A percentile compares a stretch with the other conserved stretches of the same genome.
phyloP scores from a whole-genome alignment of 495 filamentous ascomycete genomes.

The Lasiosphaeria ovina region DNA sequence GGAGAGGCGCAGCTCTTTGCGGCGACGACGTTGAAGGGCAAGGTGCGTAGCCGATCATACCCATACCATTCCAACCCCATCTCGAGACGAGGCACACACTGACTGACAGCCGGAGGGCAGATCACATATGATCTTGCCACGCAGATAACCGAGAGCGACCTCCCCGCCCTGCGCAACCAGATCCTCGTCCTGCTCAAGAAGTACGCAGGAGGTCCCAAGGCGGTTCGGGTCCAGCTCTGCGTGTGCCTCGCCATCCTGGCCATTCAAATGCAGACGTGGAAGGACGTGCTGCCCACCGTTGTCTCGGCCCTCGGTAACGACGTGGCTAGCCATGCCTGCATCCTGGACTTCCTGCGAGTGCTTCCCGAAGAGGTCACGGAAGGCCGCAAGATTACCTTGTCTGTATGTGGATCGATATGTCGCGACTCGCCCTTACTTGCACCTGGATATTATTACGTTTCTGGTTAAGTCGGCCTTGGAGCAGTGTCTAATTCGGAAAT shows the following conservation, averaged over 20 bases:
- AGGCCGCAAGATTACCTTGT: slow-evolving; percentile 96
- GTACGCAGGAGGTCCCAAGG: slow-evolving; percentile 80
- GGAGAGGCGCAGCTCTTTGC: slow-evolving; percentile 91
- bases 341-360: slow-evolving; percentile 93
- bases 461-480: slow-evolving; percentile 43
- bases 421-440: slow-evolving; percentile 44
- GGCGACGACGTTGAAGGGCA: slow-evolving; percentile 94
- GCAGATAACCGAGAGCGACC: slow-evolving; percentile 75
- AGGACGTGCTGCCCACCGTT: slow-evolving; percentile 81
- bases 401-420: slow-evolving; percentile 75
- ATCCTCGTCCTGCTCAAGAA: slow-evolving; percentile 73
- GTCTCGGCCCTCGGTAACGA: slow-evolving; percentile 75
- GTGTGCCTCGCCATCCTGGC: slow-evolving; percentile 92
- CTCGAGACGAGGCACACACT: slow-evolving; percentile 16
- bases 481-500: slow-evolving; percentile 52
- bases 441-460: slow-evolving; percentile 30
- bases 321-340: slow-evolving; percentile 72
- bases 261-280: slow-evolving; percentile 95
- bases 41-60: slow-evolving; percentile 57
- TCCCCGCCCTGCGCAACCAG: slow-evolving; percentile 75
- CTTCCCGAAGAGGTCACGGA: slow-evolving; percentile 98
- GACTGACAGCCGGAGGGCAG: slow-evolving; percentile 27
- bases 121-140: slow-evolving; percentile 50
- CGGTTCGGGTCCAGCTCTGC: slow-evolving; percentile 89
- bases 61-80: neutral